A percentile compares a stretch with the other conserved stretches of the same genome.
Evolutionary conservation across 2,329 filamentous ascomycete species (phyloP).

Genomic region (Fusarium hainanense): DNA sequence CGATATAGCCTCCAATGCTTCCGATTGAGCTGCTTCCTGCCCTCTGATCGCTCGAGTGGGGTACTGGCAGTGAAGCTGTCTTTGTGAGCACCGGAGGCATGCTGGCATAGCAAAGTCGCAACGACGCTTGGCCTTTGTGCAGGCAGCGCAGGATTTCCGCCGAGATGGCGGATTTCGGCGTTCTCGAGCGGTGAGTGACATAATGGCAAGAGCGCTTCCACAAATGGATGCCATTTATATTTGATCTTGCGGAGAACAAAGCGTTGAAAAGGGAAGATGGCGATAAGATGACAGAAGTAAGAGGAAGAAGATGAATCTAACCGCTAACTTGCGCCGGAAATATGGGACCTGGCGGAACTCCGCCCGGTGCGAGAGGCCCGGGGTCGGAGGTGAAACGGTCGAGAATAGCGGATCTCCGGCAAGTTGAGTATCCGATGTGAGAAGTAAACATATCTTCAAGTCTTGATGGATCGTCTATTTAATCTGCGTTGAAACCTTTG

Average conservation of each 20-base stretch:
- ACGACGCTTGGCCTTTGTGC: slow-evolving; percentile 67
- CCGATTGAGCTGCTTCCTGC: not conserved
- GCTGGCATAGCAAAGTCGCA: slow-evolving; percentile 64
- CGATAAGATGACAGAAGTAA: slow-evolving; percentile 4
- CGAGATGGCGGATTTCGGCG: slow-evolving; percentile 58
- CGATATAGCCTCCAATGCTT: slow-evolving; percentile 14
- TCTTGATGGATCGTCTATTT: not conserved
- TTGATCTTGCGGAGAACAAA: not conserved
- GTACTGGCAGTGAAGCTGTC: slow-evolving; percentile 62
- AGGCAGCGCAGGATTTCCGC: slow-evolving; percentile 67
- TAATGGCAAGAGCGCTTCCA: slow-evolving; percentile 7
- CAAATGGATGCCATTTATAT: not conserved
- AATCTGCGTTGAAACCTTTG: not conserved
- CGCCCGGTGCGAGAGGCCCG: slow-evolving; percentile 28
- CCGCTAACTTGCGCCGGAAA: slow-evolving; percentile 18
- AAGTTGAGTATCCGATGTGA: not conserved
- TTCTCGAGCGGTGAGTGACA: slow-evolving; percentile 51
- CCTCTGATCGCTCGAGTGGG: slow-evolving; percentile 36
- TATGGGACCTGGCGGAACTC: slow-evolving; percentile 46
- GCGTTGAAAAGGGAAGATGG: too few species aligned
- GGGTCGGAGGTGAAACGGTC: not conserved
- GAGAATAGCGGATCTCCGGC: slow-evolving; percentile 22
- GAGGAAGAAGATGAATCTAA: not conserved
- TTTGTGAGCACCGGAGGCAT: slow-evolving; percentile 64
- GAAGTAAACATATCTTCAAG: not conserved